phyloP scores from a whole-genome alignment of 2,329 filamentous ascomycete species.

The Diaporthe nobilis region DNA sequence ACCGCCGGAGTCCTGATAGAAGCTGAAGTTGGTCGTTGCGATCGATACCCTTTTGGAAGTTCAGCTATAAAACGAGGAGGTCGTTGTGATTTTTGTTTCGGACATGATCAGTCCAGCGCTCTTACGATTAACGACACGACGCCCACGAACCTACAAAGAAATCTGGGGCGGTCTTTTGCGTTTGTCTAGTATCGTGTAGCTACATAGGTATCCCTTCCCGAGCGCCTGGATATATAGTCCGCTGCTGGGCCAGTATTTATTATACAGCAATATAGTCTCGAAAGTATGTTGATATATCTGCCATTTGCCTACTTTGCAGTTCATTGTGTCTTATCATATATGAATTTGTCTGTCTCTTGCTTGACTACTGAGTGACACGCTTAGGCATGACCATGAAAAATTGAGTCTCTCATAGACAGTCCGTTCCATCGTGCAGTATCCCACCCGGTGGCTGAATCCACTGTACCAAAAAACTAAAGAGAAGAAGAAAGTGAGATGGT shows the following conservation, averaged over 20 bases:
- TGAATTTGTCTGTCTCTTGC: neutral
- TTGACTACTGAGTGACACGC: neutral
- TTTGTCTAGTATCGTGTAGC: conserved; percentile 24
- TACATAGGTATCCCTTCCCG: neutral
- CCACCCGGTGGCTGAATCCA: neutral
- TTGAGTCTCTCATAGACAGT: neutral
- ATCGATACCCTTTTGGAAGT: conserved; percentile 23
- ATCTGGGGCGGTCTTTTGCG: conserved; percentile 5
- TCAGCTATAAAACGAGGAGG: neutral
- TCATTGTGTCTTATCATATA: neutral
- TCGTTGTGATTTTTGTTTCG: conserved; percentile 6
- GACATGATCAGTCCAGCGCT: neutral
- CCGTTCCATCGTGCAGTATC: neutral
- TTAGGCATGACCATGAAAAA: neutral
- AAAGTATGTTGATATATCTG: neutral
- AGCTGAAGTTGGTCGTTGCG: conserved; percentile 23
- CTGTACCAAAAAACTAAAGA: neutral
- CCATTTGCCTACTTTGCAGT: neutral
- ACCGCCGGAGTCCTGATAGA: conserved; percentile 34
- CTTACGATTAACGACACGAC: conserved; percentile 2
- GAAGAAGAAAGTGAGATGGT: neutral
- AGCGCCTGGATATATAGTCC: neutral
- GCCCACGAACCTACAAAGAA: conserved; percentile 11
- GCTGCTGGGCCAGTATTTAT: conserved; percentile 24
- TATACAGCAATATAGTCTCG: neutral